These are phyloP conservation scores for Graphilbum fragrans DNA, from an alignment of 2,329 filamentous ascomycete species.

Conservation along the genomic window DNA sequence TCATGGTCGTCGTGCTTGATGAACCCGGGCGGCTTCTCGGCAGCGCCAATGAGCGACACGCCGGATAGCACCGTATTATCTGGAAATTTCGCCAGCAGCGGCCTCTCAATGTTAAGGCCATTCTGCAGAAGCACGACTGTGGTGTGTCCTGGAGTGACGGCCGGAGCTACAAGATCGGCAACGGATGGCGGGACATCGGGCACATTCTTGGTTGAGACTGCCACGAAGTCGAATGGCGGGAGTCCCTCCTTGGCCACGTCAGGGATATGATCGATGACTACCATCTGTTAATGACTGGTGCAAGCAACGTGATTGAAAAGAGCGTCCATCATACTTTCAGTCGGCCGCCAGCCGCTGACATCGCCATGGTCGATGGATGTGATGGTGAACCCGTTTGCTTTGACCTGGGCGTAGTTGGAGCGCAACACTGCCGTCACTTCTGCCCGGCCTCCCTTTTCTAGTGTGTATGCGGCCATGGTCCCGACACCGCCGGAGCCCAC, in stretches of 20 bases:
- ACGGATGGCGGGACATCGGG: conserved; percentile 6
- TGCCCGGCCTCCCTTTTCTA: conserved; percentile 6
- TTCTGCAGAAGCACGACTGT: conserved; percentile 9
- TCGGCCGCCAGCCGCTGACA: conserved; percentile 1
- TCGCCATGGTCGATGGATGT: conserved; percentile 5
- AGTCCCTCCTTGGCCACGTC: conserved; percentile 2
- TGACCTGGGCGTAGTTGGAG: conserved; percentile 8
- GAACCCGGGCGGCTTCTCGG: not conserved
- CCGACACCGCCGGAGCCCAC: conserved; percentile 7
- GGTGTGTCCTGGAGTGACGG: conserved; percentile 6
- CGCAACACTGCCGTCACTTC: conserved; percentile 8
- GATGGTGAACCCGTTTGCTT: conserved; percentile 3
- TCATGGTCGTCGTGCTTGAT: conserved; percentile 2
- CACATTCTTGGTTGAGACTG: conserved; percentile 9
- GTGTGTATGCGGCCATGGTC: conserved; percentile 6
- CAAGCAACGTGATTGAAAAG: too few relatives aligned
- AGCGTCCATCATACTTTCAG: not conserved
- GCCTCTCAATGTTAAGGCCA: conserved; percentile 8
- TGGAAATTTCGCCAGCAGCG: conserved; percentile 5
- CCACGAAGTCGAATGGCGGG: conserved; percentile 7
- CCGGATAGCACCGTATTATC: conserved; percentile 4
- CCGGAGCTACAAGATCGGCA: conserved; percentile 5
- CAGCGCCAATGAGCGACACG: conserved; percentile 2
- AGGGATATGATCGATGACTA: conserved; percentile 3
- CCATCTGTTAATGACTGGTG: too few relatives aligned